phyloP scores from a whole-genome alignment of 106 monocot genomes.

The Allium sativum region DNA sequence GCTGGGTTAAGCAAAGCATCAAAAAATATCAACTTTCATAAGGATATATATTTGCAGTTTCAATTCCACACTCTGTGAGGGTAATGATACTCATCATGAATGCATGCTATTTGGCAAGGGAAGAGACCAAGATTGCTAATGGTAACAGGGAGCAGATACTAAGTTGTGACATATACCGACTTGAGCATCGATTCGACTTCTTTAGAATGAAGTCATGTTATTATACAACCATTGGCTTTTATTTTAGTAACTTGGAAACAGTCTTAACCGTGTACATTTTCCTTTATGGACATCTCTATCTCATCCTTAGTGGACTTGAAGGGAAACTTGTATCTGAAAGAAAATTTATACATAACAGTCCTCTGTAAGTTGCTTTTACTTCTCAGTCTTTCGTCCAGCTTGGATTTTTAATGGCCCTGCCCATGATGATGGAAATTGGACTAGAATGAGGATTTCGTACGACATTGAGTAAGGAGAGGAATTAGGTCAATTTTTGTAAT shows the following conservation, averaged over 20 bases:
- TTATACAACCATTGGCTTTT: slow-evolving; percentile 72
- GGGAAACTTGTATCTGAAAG: slow-evolving; percentile 26
- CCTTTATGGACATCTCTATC: slow-evolving; percentile 60
- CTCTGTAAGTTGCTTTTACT: slow-evolving; percentile 54
- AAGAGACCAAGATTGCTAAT: slow-evolving; percentile 66
- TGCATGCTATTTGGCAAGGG: slow-evolving; percentile 76
- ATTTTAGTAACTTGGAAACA: slow-evolving; percentile 60
- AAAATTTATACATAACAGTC: slow-evolving; percentile 33
- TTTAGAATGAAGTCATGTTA: slow-evolving; percentile 69
- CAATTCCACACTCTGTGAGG: slow-evolving; percentile 47
- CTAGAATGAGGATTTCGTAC: slow-evolving; percentile 56
- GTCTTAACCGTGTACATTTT: slow-evolving; percentile 49
- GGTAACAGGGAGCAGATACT: slow-evolving; percentile 69
- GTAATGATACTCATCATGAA: slow-evolving; percentile 47
- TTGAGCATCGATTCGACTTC: slow-evolving; percentile 52
- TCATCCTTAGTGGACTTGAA: slow-evolving; percentile 59
- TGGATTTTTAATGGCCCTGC: slow-evolving; percentile 56
- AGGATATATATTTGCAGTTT: slow-evolving; percentile 64
- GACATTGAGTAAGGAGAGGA: slow-evolving; percentile 43
- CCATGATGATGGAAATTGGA: slow-evolving; percentile 68
- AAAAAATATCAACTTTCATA: slow-evolving; percentile 69
- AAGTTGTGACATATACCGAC: slow-evolving; percentile 58
- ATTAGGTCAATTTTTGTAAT: too few species aligned
- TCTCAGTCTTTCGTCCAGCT: slow-evolving; percentile 65
- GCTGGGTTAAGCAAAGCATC: slow-evolving; percentile 85